These are phyloP conservation scores for Bipolaris cookei DNA, from an alignment of 2,329 filamentous ascomycete genomes.

Conservation along the genomic window DNA sequence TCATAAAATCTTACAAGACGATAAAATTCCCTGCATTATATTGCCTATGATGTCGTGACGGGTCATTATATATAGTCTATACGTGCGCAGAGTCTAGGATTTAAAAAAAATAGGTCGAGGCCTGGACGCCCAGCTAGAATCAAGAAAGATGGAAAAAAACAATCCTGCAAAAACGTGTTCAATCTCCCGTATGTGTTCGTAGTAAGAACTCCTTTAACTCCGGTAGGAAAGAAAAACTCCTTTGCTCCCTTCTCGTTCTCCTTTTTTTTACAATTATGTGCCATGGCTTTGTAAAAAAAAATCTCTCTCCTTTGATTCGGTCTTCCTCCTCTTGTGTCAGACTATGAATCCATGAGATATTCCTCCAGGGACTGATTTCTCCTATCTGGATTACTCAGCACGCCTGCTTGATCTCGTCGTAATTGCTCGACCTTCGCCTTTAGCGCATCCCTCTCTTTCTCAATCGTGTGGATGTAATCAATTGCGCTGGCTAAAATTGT, in stretches of 20 bases:
- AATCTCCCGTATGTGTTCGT: too few species aligned
- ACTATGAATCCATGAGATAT: constrained; percentile 2
- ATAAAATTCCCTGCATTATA: too few species aligned
- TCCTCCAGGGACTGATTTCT: background rate
- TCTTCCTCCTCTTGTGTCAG: background rate
- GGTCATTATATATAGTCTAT: too few species aligned
- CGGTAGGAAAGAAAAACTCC: too few species aligned
- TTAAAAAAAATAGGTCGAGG: too few species aligned
- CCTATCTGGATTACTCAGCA: background rate
- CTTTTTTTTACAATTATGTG: background rate
- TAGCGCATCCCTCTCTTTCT: constrained; percentile 38
- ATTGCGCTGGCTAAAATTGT: constrained; percentile 43
- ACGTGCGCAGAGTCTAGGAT: too few species aligned
- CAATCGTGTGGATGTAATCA: constrained; percentile 42
- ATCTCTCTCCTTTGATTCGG: background rate
- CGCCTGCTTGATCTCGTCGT: constrained; percentile 11
- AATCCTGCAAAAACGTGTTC: too few species aligned
- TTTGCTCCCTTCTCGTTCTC: background rate
- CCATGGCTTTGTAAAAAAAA: background rate
- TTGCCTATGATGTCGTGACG: too few species aligned
- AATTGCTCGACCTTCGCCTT: constrained; percentile 38
- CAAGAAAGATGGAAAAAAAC: too few species aligned
- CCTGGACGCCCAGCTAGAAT: too few species aligned
- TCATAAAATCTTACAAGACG: too few species aligned
- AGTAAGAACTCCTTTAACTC: too few species aligned